Evolutionary conservation across 1,284 basidiomycete genomes (phyloP).

Genomic region (Trichosporon inkin): DNA sequence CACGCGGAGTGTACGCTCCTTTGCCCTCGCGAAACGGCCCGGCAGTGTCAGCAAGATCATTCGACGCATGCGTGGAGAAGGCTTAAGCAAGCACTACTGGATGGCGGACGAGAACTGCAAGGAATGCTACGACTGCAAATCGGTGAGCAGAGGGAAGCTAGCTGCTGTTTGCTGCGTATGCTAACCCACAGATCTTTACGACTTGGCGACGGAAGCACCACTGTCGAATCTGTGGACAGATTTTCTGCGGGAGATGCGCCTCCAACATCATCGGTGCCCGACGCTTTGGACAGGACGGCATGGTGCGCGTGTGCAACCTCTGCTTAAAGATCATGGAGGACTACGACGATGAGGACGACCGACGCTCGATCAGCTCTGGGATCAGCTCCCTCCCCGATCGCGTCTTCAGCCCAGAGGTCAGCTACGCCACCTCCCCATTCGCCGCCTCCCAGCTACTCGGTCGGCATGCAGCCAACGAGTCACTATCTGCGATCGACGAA

Average conservation of each 20-base stretch:
- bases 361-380: conserved; percentile 42
- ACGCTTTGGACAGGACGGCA: conserved; percentile 88
- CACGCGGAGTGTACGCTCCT: conserved; percentile 42
- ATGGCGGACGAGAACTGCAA: conserved; percentile 96
- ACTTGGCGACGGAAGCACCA: conserved; percentile 92
- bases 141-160: conserved; percentile 27
- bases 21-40: conserved; percentile 59
- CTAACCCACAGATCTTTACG: conserved; percentile 74
- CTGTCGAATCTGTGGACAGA: conserved; percentile 87
- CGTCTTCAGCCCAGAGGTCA: conserved; percentile 44
- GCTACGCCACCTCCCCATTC: conserved; percentile 68
- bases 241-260: conserved; percentile 87
- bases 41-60: conserved; percentile 85
- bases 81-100: conserved; percentile 70
- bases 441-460: conserved; percentile 78
- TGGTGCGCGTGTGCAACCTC: conserved; percentile 88
- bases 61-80: conserved; percentile 76
- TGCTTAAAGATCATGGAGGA: conserved; percentile 87
- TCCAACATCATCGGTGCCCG: conserved; percentile 95
- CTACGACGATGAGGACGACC: conserved; percentile 60
- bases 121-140: conserved; percentile 87
- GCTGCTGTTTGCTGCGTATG: too few relatives aligned
- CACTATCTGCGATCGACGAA: conserved; percentile 45
- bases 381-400: conserved; percentile 39
- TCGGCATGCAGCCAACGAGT: conserved; percentile 38